Evolutionary conservation across 495 filamentous ascomycete species (phyloP).

Genomic region (Penicillium taxi): DNA sequence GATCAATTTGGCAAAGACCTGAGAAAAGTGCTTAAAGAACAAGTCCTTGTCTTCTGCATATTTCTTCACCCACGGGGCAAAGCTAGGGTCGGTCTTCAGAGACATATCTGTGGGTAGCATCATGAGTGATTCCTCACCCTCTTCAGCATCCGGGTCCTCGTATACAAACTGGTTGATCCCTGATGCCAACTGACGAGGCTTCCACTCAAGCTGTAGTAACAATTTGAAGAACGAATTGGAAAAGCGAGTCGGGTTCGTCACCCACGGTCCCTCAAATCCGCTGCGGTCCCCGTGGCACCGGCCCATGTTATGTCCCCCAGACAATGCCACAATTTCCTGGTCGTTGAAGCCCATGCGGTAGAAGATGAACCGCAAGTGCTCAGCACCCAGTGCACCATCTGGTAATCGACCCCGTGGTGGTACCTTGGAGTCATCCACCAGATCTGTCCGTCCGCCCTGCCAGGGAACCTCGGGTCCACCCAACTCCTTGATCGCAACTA

Average conservation of each 20-base stretch:
- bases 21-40: constrained; percentile 54
- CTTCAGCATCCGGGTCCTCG: constrained; percentile 49
- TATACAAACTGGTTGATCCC: constrained; percentile 52
- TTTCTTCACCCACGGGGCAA: constrained; percentile 46
- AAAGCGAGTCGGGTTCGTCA: constrained; percentile 57
- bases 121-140: constrained; percentile 46
- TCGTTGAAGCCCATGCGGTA: constrained; percentile 59
- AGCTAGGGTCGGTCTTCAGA: constrained; percentile 29
- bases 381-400: constrained; percentile 50
- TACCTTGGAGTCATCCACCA: constrained; percentile 48
- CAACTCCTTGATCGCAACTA: constrained; percentile 51
- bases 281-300: constrained; percentile 53
- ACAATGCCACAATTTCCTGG: constrained; percentile 54
- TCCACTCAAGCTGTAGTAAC: constrained; percentile 48
- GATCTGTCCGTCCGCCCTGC: constrained; percentile 50
- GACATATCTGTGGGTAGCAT: constrained; percentile 45
- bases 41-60: constrained; percentile 54
- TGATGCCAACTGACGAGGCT: constrained; percentile 41
- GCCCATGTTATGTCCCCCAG: constrained; percentile 54
- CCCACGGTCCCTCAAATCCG: constrained; percentile 56
- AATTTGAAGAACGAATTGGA: constrained; percentile 56
- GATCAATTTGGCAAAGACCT: constrained; percentile 54
- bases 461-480: constrained; percentile 49
- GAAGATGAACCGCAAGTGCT: constrained; percentile 52
- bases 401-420: constrained; percentile 51